Evolutionary conservation across 805 yeast species (phyloP), one percentile per base, ranked within the genome.

Genomic region (Ogataea naganishii): DNA sequence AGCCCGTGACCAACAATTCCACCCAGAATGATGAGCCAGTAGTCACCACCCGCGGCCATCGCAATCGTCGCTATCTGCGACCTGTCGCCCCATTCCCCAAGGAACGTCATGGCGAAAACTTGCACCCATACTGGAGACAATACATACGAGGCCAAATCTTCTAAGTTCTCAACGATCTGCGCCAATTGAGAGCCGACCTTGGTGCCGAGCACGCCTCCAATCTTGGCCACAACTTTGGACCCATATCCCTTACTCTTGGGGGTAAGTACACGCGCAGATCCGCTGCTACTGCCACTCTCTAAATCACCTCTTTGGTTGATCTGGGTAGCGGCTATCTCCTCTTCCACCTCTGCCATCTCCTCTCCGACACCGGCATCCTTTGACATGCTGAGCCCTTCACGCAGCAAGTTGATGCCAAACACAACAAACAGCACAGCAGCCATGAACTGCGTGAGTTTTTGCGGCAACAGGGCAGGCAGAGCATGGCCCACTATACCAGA

Each of bases 71-170:
- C 95, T 33, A 92, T 85, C 61, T 92, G 99, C 9, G 96, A 86
- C 47, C 98, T 76, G 57, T 92, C 99, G 30, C 99, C 99, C 94
- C 97, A 86, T 61, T 92, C 99, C 37, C 96, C 98, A 29, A 92
- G 62, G 54, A 92, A 92, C 4, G 95, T 84, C 97, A 92, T 89
- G 31, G 75, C 75, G 50, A 92, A 92, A 4, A 89, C 89, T 62
- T 89, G 96, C 41, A 86, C 79, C 88, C 95, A 92, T 7, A 77
- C 60, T 4, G 98, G 97, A 3, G 95, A 80, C 33, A 89, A 62
- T 4, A 85, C 58, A 33, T 75, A 71, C 3, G 75, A 56, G 3
- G 79, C 73, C 29, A 81, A 62, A 41, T 76, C 67, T 24, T 62
- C 53, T 12, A 79, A 24, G 23, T 75, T 73, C 16, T 41, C 36